Evolutionary conservation across 2,329 filamentous ascomycete species (phyloP).

Genomic region (Botrytis byssoidea): DNA sequence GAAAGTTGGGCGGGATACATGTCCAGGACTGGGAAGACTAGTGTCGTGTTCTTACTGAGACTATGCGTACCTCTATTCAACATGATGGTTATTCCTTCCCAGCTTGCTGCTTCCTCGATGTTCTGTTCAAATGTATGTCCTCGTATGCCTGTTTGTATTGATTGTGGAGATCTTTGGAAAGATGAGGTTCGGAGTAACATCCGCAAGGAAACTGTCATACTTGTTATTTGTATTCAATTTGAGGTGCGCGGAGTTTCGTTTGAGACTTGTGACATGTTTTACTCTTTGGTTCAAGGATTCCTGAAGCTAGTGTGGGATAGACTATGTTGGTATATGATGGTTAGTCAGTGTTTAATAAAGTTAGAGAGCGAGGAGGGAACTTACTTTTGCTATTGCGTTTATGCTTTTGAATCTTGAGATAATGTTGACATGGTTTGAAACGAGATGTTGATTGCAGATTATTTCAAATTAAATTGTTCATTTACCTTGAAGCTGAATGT

Average conservation of each 20-base stretch:
- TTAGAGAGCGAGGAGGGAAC: not conserved
- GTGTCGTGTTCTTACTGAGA: accelerated
- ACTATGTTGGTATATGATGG: not conserved
- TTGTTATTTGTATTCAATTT: not conserved
- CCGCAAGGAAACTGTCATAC: not conserved
- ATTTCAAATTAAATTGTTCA: too few species aligned
- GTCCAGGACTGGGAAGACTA: accelerated
- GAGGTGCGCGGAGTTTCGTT: not conserved
- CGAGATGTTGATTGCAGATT: too few species aligned
- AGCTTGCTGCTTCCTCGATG: not conserved
- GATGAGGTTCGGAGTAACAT: not conserved
- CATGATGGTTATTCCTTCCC: too few species aligned
- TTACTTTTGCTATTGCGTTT: not conserved
- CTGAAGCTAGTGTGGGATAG: not conserved
- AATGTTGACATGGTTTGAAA: not conserved
- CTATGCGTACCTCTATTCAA: not conserved
- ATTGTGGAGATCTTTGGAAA: not conserved
- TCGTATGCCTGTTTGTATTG: not conserved
- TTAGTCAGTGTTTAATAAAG: not conserved
- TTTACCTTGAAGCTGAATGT: not conserved
- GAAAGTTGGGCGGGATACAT: not conserved
- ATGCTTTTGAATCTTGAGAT: not conserved
- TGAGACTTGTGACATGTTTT: not conserved
- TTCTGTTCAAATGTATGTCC: too few species aligned
- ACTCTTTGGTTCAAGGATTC: not conserved